Evolutionary conservation across 177 flowering plant genomes (phyloP).

Genomic region (Tripterygium wilfordii): DNA sequence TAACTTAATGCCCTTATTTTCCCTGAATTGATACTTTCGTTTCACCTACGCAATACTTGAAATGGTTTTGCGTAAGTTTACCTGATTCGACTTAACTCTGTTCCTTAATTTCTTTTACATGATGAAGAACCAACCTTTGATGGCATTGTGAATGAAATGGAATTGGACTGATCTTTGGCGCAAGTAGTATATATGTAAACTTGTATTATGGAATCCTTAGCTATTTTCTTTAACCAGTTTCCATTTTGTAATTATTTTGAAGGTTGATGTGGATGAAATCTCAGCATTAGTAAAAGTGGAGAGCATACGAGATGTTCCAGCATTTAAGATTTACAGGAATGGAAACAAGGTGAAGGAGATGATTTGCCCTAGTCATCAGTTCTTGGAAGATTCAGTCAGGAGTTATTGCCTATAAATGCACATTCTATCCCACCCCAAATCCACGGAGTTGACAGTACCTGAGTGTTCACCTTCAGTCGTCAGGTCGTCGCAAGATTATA

Average conservation of each 20-base stretch:
- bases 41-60: too few species aligned
- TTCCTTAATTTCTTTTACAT: neutral
- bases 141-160: neutral
- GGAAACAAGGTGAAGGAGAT: conserved; percentile 34
- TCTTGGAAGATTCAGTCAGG: conserved; percentile 28
- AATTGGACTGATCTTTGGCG: neutral
- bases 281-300: conserved; percentile 25
- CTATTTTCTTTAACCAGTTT: neutral
- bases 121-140: neutral
- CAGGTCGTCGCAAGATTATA: conserved; percentile 13
- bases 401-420: conserved; percentile 14
- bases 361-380: conserved; percentile 31
- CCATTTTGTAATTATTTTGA: conserved; percentile 4
- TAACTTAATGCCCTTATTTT: neutral
- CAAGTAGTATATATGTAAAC: too few species aligned
- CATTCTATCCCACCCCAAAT: neutral
- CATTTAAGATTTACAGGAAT: conserved; percentile 36
- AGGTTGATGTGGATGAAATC: conserved; percentile 40
- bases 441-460: neutral
- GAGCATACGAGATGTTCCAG: conserved; percentile 29
- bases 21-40: neutral
- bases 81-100: too few species aligned
- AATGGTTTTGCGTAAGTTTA: too few species aligned
- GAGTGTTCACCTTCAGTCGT: neutral
- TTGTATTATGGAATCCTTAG: neutral